These are phyloP conservation scores for Lachnellula hyalina DNA, from an alignment of 2,329 filamentous ascomycete genomes.

Conservation along the genomic window DNA sequence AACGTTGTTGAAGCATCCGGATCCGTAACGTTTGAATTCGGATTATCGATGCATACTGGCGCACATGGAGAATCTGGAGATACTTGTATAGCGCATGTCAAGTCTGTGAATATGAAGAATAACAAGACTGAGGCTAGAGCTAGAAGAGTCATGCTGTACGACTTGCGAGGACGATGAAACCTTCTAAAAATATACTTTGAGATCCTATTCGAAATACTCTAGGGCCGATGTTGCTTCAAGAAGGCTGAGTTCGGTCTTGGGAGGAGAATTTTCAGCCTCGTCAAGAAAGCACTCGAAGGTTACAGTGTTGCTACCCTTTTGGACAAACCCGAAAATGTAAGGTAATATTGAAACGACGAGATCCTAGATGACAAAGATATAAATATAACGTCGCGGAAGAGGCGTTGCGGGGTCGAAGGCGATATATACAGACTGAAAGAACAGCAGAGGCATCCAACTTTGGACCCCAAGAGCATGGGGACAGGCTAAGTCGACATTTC, in stretches of 20 bases:
- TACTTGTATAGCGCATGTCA: slow-evolving; percentile 37
- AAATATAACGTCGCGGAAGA: neutral
- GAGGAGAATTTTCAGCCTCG: neutral
- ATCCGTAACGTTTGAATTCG: slow-evolving; percentile 31
- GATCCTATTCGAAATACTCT: slow-evolving; percentile 5
- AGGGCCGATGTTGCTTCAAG: neutral
- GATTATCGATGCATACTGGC: slow-evolving; percentile 40
- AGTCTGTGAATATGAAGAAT: slow-evolving; percentile 1
- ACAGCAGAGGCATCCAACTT: neutral
- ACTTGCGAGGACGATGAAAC: neutral
- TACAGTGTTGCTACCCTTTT: neutral
- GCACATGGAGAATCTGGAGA: slow-evolving; percentile 48
- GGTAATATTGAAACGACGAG: neutral
- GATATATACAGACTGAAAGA: slow-evolving; percentile 1
- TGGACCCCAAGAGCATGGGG: neutral
- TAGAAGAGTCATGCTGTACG: slow-evolving; percentile 3
- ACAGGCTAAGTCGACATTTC: neutral
- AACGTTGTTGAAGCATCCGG: slow-evolving; percentile 38
- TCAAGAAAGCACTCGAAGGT: neutral
- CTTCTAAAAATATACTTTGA: neutral
- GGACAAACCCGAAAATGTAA: neutral
- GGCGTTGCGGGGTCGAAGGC: neutral
- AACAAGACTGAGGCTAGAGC: neutral
- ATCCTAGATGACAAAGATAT: neutral
- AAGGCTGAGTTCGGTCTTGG: neutral